Percentiles rank a stretch among this genome's conserved stretches.
phyloP scores from a whole-genome alignment of 192 early-diverging fungal genomes.

The Phycomyces nitens region DNA sequence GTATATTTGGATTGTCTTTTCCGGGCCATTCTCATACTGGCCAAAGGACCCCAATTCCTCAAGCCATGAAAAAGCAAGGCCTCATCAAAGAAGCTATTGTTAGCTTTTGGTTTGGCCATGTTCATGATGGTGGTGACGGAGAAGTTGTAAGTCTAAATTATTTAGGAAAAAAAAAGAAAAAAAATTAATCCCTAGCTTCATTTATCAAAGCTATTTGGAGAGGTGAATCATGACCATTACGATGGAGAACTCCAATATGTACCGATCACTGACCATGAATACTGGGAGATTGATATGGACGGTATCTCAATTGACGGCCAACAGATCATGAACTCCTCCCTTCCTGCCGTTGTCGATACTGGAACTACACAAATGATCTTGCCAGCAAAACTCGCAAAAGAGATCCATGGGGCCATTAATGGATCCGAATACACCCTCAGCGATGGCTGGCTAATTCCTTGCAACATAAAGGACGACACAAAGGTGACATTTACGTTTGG shows the following conservation, averaged over 20 bases:
- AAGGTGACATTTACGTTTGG: constrained; percentile 30
- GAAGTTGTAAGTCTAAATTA: constrained; percentile 31
- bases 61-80: constrained; percentile 17
- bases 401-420: constrained; percentile 43
- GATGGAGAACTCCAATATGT: constrained; percentile 52
- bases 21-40: constrained; percentile 30
- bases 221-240: constrained; percentile 49
- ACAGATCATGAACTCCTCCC: background rate
- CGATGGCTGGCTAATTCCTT: constrained; percentile 45
- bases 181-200: too few species aligned
- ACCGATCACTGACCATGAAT: constrained; percentile 49
- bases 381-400: constrained; percentile 28
- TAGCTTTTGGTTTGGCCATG: constrained; percentile 28
- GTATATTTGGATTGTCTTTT: constrained; percentile 65
- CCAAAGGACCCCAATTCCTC: constrained; percentile 8
- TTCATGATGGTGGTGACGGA: constrained; percentile 42
- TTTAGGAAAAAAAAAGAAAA: background rate
- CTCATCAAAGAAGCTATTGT: constrained; percentile 18
- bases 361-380: constrained; percentile 54
- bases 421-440: constrained; percentile 18
- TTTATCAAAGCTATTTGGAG: constrained; percentile 40
- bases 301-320: constrained; percentile 32
- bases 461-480: constrained; percentile 11
- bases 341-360: constrained; percentile 50
- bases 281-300: constrained; percentile 51